Conservation (phyloP, 257 asterid genomes). For the Solanum infundibuliforme region DNA sequence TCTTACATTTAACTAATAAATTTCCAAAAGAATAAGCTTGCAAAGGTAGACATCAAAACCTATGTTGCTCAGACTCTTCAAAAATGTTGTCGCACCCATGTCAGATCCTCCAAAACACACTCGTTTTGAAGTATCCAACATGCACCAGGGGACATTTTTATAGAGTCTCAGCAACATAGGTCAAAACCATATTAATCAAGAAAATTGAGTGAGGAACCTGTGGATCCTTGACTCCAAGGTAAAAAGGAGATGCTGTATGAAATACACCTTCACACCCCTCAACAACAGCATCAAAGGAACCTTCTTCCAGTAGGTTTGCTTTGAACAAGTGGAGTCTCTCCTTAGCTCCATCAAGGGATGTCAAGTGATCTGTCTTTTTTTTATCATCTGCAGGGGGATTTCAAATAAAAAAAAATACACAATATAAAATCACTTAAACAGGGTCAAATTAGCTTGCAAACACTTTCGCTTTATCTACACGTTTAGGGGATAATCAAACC, state of each 20-base stretch:
- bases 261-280: slow-evolving; percentile 84
- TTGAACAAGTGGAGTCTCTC: slow-evolving; percentile 69
- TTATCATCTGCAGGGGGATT: slow-evolving; percentile 45
- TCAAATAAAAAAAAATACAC: background rate
- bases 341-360: slow-evolving; percentile 78
- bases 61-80: background rate
- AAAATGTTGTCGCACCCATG: background rate
- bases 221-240: slow-evolving; percentile 41
- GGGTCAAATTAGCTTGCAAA: background rate
- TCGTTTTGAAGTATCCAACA: background rate
- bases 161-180: background rate
- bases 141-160: too few species aligned
- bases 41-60: background rate
- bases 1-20: background rate
- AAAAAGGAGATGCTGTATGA: slow-evolving; percentile 86
- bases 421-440: background rate
- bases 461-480: background rate
- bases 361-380: slow-evolving; percentile 59
- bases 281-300: slow-evolving; percentile 68
- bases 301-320: slow-evolving; percentile 69
- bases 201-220: slow-evolving; percentile 29
- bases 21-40: background rate
- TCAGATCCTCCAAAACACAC: background rate
- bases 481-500: background rate
- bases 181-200: background rate